Conservation (phyloP, 768 basidiomycete species). For the Calocybe indica region DNA sequence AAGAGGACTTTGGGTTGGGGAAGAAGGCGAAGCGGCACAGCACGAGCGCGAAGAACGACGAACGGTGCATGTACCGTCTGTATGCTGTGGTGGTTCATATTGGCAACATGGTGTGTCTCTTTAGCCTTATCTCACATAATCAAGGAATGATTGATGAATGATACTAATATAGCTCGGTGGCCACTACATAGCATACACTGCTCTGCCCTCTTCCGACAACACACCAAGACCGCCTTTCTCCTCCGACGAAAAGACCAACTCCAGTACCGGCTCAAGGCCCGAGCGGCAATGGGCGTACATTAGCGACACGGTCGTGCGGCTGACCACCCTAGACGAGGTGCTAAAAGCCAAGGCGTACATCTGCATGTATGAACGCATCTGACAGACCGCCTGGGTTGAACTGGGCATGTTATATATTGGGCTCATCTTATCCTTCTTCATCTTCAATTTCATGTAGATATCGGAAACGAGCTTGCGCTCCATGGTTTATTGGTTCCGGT, state of each 20-base stretch:
- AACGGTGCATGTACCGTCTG: conserved; percentile 56
- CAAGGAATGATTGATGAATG: conserved; percentile 6
- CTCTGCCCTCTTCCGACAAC: conserved; percentile 41
- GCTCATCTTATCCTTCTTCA: neutral
- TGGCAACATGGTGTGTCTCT: conserved; percentile 69
- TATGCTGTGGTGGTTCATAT: conserved; percentile 86
- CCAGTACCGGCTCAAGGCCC: conserved; percentile 14
- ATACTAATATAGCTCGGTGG: conserved; percentile 60
- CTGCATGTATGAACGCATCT: conserved; percentile 85
- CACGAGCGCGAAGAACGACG: conserved; percentile 21
- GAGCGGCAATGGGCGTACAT: conserved; percentile 83
- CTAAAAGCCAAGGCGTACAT: conserved; percentile 89
- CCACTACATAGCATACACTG: conserved; percentile 84
- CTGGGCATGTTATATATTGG: neutral
- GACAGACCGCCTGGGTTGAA: conserved; percentile 3
- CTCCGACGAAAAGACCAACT: conserved; percentile 6
- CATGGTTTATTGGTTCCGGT: too few species aligned
- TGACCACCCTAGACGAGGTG: conserved; percentile 82
- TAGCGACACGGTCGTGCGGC: conserved; percentile 82
- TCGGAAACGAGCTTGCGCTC: neutral
- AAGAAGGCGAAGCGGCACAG: conserved; percentile 19
- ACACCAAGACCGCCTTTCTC: conserved; percentile 4
- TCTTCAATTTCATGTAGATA: neutral
- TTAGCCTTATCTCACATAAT: neutral
- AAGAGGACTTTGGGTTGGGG: conserved; percentile 61